Evolutionary conservation across 805 yeast genomes (phyloP).

Genomic region (Ascoidea asiatica): DNA sequence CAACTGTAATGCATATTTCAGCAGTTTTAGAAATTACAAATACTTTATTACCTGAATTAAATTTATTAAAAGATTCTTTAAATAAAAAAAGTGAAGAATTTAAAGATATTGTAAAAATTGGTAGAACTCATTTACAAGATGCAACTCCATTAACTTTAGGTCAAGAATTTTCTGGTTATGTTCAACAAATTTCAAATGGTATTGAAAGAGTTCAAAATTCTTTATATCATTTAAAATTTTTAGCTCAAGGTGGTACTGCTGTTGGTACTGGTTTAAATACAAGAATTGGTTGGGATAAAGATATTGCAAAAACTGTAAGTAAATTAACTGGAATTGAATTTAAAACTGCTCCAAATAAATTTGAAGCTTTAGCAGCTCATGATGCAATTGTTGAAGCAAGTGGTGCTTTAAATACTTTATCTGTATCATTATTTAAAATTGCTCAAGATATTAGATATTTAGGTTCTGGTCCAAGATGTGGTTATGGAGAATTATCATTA

Average conservation of each 20-base stretch:
- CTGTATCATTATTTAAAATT: slow-evolving; percentile 86
- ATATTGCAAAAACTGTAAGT: slow-evolving; percentile 77
- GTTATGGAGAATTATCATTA: slow-evolving; percentile 87
- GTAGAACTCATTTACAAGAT: slow-evolving; percentile 97
- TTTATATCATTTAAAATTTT: slow-evolving; percentile 60
- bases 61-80: slow-evolving; percentile 65
- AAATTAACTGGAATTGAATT: slow-evolving; percentile 80
- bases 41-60: slow-evolving; percentile 69
- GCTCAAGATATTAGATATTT: slow-evolving; percentile 97
- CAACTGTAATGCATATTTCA: slow-evolving; percentile 99
- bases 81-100: slow-evolving; percentile 73
- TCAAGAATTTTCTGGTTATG: slow-evolving; percentile 96
- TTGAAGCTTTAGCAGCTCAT: slow-evolving; percentile 97
- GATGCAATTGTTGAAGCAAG: slow-evolving; percentile 97
- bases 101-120: slow-evolving; percentile 84
- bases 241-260: slow-evolving; percentile 99
- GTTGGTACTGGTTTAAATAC: slow-evolving; percentile 99
- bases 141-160: slow-evolving; percentile 97
- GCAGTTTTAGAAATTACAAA: slow-evolving; percentile 81
- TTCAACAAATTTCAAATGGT: slow-evolving; percentile 85
- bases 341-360: slow-evolving; percentile 95
- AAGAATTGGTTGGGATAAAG: slow-evolving; percentile 74
- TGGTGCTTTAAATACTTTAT: slow-evolving; percentile 93
- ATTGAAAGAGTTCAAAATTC: slow-evolving; percentile 70
- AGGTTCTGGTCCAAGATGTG: slow-evolving; percentile 99